Evolutionary conservation across 2,329 filamentous ascomycete genomes (phyloP).

Genomic region (Coniochaeta hoffmannii): DNA sequence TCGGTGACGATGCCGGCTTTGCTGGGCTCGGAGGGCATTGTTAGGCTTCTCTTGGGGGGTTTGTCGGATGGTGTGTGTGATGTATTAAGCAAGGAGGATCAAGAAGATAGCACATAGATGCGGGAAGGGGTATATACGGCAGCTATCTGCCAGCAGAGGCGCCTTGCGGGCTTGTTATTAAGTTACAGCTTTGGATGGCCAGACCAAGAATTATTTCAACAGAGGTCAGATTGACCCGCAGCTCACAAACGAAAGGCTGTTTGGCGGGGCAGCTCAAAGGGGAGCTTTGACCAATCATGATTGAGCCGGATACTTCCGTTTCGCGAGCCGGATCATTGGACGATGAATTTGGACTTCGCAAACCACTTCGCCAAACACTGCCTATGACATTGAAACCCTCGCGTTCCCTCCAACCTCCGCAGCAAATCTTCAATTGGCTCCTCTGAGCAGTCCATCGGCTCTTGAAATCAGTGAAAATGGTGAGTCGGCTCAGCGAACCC

Average conservation of each 20-base stretch:
- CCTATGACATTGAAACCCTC: neutral
- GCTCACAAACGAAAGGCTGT: neutral
- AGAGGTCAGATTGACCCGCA: neutral
- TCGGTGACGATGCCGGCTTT: conserved; percentile 73
- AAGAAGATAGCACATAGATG: too few species aligned
- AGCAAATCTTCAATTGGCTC: conserved; percentile 2
- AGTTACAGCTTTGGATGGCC: neutral
- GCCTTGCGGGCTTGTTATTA: neutral
- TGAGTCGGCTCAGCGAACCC: neutral
- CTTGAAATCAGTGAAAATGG: conserved; percentile 2
- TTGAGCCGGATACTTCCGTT: neutral
- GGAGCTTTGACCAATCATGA: neutral
- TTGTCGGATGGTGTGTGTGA: too few species aligned
- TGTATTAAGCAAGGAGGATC: too few species aligned
- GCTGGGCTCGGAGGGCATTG: conserved; percentile 43
- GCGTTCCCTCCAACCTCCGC: neutral
- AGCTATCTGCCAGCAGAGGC: too few species aligned
- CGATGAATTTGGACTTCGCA: neutral
- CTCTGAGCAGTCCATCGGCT: neutral
- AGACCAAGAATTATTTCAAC: neutral
- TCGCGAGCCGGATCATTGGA: neutral
- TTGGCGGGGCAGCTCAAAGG: neutral
- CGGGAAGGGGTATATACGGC: too few species aligned
- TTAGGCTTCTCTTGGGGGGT: neutral
- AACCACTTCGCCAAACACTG: neutral